Base-by-base conservation (phyloP, 2,329 filamentous ascomycete species). In the Periconia macrospinosa region DNA sequence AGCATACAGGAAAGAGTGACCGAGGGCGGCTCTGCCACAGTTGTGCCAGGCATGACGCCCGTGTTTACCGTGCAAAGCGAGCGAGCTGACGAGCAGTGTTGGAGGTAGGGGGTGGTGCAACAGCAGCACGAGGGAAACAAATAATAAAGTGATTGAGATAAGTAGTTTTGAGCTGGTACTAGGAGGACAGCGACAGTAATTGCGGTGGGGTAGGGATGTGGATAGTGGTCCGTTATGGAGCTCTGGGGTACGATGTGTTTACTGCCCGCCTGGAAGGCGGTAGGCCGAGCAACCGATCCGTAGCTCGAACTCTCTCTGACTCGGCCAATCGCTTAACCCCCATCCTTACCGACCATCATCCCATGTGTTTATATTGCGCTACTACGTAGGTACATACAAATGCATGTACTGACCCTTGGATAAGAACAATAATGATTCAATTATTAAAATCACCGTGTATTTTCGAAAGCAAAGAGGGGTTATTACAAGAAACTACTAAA, bases 1-100 rank as follows among this genome's bases (percentile, higher is more conserved):
- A 5, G 13, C 66, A 68, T 78, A 89, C 86, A 90, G 45, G 87
- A 90, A 69, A 89, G 78, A 63, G 85, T 79, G 66, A 89, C 86
- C 49, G 83, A 82, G 63, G 87, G 87, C 64, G 78, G 77, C 62
- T 88, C 87, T 65, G 82, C 77, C 64, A 81, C 79, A 57, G 66
- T 57, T 57, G 81, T 80, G 62, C 81, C 83, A 74, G 84, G 83
- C 85, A 88, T 88, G 47, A 59, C 64, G 71, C 66, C 61, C 74
- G 61, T 68, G 58, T 67, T 62, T 68, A 62, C 54, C 49, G 56
- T 37, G 20, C 54, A 57, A 57, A 66, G 60, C 59, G 59, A 64
- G 45, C 47, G 41, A 30, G 57, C 50, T 54, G 49, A 48, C 52
- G 13, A 30, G 55, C 41, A 46, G 52, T 47, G 45, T 46, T 44